Evolutionary conservation across 306 rosid species (phyloP).

Genomic region (Rosa persica): DNA sequence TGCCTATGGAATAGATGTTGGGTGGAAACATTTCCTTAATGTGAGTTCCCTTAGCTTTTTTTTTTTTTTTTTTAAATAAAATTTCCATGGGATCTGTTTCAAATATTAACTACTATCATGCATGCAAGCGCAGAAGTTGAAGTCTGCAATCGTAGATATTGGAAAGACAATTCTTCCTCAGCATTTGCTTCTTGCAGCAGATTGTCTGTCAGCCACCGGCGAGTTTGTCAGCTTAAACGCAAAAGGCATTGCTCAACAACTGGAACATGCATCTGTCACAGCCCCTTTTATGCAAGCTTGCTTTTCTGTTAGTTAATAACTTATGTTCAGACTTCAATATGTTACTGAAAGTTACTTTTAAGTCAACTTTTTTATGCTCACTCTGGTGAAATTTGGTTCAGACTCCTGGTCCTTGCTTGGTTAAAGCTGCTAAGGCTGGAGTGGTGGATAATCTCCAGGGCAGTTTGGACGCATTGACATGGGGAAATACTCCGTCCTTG

Average conservation of each 20-base stretch:
- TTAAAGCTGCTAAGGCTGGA: conserved; percentile 90
- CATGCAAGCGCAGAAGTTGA: conserved; percentile 58
- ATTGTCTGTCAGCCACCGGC: conserved; percentile 74
- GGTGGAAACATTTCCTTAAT: conserved; percentile 66
- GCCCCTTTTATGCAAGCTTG: conserved; percentile 94
- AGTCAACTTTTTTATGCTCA: conserved; percentile 22
- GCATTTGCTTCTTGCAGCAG: conserved; percentile 74
- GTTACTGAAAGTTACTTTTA: conserved; percentile 3
- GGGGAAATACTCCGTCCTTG: conserved; percentile 75
- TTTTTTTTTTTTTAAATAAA: conserved; percentile 2
- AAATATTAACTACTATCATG: conserved; percentile 20
- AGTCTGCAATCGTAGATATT: conserved; percentile 64
- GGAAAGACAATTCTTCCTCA: conserved; percentile 76
- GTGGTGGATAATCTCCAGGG: conserved; percentile 65
- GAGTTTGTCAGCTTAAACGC: conserved; percentile 84
- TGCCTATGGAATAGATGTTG: conserved; percentile 79
- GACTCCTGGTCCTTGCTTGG: conserved; percentile 77
- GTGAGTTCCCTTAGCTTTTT: conserved; percentile 39
- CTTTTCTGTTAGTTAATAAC: conserved; percentile 77
- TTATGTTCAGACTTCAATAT: conserved; percentile 6
- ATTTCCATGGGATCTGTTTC: conserved; percentile 19
- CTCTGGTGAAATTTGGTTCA: conserved; percentile 44
- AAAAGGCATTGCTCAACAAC: conserved; percentile 71
- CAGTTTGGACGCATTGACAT: conserved; percentile 72
- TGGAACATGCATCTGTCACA: conserved; percentile 57